Evolutionary conservation across 2,329 filamentous ascomycete species (phyloP).

Genomic region (Fusarium oxysporum): DNA sequence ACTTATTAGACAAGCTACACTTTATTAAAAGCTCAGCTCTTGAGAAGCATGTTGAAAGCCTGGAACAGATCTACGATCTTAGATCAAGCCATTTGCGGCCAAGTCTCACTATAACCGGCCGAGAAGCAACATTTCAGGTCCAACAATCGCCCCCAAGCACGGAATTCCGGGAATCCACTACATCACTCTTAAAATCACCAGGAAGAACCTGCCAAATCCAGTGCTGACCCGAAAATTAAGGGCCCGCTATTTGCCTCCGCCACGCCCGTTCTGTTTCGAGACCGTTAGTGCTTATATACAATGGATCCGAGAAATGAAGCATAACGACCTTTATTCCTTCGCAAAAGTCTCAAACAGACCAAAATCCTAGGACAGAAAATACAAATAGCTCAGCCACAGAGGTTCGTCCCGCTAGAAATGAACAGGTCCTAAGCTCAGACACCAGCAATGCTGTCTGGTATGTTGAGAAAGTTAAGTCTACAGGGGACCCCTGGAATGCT

Average conservation of each 20-base stretch:
- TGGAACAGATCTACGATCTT: neutral
- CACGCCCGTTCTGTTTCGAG: conserved; percentile 10
- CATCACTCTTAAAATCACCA: neutral
- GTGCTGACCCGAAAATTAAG: neutral
- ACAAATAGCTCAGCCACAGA: neutral
- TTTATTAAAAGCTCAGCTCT: rapidly evolving
- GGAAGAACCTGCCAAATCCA: neutral
- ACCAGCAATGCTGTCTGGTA: conserved; percentile 1
- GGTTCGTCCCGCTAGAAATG: neutral
- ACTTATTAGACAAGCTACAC: too few relatives aligned
- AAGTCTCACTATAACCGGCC: neutral
- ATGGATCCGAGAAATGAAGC: neutral
- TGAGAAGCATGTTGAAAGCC: too few relatives aligned
- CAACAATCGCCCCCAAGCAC: neutral
- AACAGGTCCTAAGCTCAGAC: neutral
- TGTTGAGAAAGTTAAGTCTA: neutral
- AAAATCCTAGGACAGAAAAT: neutral
- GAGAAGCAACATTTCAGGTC: neutral
- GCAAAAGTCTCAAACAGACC: neutral
- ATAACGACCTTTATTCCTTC: neutral
- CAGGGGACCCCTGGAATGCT: conserved; percentile 24
- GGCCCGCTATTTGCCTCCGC: conserved; percentile 7
- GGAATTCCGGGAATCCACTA: neutral
- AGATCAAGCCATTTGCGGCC: neutral
- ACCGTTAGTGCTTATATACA: conserved; percentile 9